Percentiles rank a stretch among this genome's conserved stretches.
These are phyloP conservation scores for Rehmannia glutinosa DNA, from an alignment of 257 asterid species.

Conservation along the genomic window DNA sequence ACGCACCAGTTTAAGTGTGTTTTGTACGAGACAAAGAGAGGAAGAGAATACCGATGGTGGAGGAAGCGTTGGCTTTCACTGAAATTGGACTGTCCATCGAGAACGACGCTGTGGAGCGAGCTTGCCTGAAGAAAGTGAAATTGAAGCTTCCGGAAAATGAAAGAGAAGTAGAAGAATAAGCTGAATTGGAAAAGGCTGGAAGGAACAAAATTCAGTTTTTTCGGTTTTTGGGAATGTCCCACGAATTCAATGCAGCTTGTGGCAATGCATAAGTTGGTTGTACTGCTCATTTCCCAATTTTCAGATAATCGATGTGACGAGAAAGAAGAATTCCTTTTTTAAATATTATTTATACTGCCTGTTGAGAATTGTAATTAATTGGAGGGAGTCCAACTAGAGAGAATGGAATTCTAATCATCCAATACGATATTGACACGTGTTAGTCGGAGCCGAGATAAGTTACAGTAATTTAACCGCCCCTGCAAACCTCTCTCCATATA, in stretches of 20 bases:
- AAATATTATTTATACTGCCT: no score
- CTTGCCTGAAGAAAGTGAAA: conserved; percentile 6
- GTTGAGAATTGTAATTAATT: background rate
- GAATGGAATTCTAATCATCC: background rate
- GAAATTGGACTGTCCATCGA: conserved; percentile 19
- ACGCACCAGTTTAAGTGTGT: background rate
- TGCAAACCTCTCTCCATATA: no score
- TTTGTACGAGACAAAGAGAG: background rate
- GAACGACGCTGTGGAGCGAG: conserved; percentile 20
- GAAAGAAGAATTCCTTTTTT: background rate
- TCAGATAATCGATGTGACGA: conserved; percentile 6
- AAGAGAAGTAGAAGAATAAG: conserved; percentile 15
- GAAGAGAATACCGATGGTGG: conserved; percentile 25
- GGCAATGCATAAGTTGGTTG: conserved; percentile 16
- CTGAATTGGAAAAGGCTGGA: background rate
- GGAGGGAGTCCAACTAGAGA: conserved; percentile 13
- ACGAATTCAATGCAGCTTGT: conserved; percentile 5
- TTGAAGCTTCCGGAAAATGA: conserved; percentile 25
- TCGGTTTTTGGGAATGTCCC: conserved; percentile 1
- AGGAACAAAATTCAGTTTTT: conserved; percentile 14
- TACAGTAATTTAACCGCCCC: no score
- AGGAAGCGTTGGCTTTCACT: conserved; percentile 25
- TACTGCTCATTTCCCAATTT: conserved; percentile 26
- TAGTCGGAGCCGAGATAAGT: no score
- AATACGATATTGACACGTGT: background rate